Evolutionary conservation across 2,329 filamentous ascomycete species (phyloP).

Genomic region (Akanthomyces muscarius): DNA sequence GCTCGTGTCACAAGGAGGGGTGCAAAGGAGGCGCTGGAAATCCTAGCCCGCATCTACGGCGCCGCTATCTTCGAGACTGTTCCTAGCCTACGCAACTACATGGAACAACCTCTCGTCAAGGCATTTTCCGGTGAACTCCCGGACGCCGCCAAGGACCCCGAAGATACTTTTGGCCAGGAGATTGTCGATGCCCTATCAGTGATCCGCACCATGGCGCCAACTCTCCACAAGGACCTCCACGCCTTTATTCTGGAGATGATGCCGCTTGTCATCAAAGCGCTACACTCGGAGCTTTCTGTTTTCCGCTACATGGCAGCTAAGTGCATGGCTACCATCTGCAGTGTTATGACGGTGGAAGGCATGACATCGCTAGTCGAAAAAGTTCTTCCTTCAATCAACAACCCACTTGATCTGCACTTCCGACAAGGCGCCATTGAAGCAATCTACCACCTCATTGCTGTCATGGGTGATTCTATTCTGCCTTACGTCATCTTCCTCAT

Average conservation of each 20-base stretch:
- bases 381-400: slow-evolving; percentile 87
- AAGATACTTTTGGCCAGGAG: slow-evolving; percentile 78
- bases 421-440: slow-evolving; percentile 92
- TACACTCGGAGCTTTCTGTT: slow-evolving; percentile 84
- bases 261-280: slow-evolving; percentile 78
- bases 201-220: slow-evolving; percentile 89
- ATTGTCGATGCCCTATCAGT: slow-evolving; percentile 93
- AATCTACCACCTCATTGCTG: slow-evolving; percentile 94
- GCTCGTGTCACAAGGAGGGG: slow-evolving; percentile 88
- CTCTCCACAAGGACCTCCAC: slow-evolving; percentile 70
- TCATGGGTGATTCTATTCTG: slow-evolving; percentile 94
- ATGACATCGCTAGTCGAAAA: slow-evolving; percentile 96
- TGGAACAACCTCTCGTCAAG: slow-evolving; percentile 73
- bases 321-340: slow-evolving; percentile 95
- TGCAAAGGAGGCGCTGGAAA: slow-evolving; percentile 90
- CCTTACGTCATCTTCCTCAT: slow-evolving; percentile 99
- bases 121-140: slow-evolving; percentile 73
- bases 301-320: slow-evolving; percentile 96
- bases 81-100: slow-evolving; percentile 74
- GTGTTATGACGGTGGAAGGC: slow-evolving; percentile 87
- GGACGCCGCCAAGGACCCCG: slow-evolving; percentile 66
- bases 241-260: slow-evolving; percentile 78
- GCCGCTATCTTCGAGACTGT: slow-evolving; percentile 73
- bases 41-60: slow-evolving; percentile 77
- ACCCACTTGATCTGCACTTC: slow-evolving; percentile 80